Evolutionary conservation across 1,139 yeast species (phyloP), one percentile per base, ranked within the genome.

Genomic region (Kurtzmaniella natalensis): DNA sequence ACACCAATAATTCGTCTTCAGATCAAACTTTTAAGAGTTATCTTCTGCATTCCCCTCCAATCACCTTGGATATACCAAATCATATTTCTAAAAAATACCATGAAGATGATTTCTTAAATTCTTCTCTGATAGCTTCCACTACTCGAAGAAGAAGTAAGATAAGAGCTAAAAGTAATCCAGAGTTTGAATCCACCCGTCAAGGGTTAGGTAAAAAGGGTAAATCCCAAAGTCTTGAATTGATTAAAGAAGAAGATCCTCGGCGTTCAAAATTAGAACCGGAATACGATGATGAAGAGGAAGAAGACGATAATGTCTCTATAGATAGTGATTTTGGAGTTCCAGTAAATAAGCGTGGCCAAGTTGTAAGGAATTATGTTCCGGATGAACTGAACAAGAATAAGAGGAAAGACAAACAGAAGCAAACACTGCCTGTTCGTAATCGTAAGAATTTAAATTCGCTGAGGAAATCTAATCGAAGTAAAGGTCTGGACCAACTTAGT

Each of bases 31-130:
- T n/a, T n/a, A n/a, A n/a, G n/a, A n/a, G n/a, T n/a, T n/a, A n/a
- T n/a, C n/a, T n/a, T n/a, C 53, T 52, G 34, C 47, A 45, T 3
- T 63, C 70, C 1, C 70, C 71, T 0, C 71, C 70, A 1, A 63
- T 64, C 5, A 43, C 57, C 4, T 56, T 63, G 32, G 51, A 57
- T 35, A 44, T 52, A 4, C 55, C 59, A 6, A 36, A 56, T 20
- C 58, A 55, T 34, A 42, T 51, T 4, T 25, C 28, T 22, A 27
- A 25, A 17, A 31, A 28, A 4, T 31, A 27, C 22, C 16, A 16
- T 14, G 18, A 18, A 11, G 8, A 6, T 10, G 11, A 25, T 8
- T 13, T 25, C 23, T 22, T n/a, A n/a, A n/a, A n/a, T n/a, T n/a
- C n/a, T n/a, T n/a, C n/a, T n/a, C n/a, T n/a, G n/a, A n/a, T n/a